Percentiles rank a stretch among this genome's conserved stretches.
Evolutionary conservation across 129 eudicot genomes (phyloP).

Genomic region (Cynara cardunculus): DNA sequence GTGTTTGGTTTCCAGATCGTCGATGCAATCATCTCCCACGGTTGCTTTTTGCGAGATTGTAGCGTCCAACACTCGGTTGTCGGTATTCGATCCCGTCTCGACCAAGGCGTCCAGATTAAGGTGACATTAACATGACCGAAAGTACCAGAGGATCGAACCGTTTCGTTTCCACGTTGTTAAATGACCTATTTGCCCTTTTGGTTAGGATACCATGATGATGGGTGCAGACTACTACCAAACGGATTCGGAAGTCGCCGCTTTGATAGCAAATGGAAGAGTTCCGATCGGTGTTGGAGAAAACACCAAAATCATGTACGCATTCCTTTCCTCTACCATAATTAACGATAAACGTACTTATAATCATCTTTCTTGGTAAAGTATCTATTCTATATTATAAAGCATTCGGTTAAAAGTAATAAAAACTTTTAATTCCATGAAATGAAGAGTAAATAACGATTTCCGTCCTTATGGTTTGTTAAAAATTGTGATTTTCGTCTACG

Average conservation of each 20-base stretch:
- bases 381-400: neutral
- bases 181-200: slow-evolving; percentile 14
- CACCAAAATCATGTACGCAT: slow-evolving; percentile 62
- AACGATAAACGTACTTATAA: neutral
- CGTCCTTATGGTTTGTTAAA: too few species aligned
- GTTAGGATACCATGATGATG: slow-evolving; percentile 94
- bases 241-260: slow-evolving; percentile 71
- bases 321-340: neutral
- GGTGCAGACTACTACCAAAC: slow-evolving; percentile 96
- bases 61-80: slow-evolving; percentile 75
- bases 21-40: slow-evolving; percentile 84
- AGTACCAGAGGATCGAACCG: neutral
- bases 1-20: slow-evolving; percentile 44
- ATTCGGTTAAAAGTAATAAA: neutral
- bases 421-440: too few species aligned
- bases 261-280: slow-evolving; percentile 66
- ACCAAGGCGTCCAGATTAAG: slow-evolving; percentile 68
- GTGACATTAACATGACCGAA: slow-evolving; percentile 15
- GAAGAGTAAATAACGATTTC: too few species aligned
- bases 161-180: neutral
- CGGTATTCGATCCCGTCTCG: slow-evolving; percentile 79
- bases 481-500: too few species aligned
- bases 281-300: slow-evolving; percentile 82
- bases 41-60: slow-evolving; percentile 82
- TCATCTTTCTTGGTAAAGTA: too few species aligned